Base-by-base conservation (phyloP, 2,329 filamentous ascomycete genomes). In the Davidsoniella australis region DNA sequence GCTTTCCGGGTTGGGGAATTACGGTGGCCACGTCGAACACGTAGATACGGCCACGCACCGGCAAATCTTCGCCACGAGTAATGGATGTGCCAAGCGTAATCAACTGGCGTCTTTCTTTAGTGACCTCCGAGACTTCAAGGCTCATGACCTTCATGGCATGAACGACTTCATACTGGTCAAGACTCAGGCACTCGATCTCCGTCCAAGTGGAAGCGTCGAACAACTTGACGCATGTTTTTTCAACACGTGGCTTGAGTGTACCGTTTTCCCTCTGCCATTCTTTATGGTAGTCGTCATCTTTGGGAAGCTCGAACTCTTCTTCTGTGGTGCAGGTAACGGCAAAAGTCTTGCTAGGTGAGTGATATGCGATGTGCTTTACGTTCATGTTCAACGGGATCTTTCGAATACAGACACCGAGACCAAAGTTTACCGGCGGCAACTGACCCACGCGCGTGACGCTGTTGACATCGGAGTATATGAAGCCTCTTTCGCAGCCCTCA, bases 11-110 rank as follows among this genome's bases (percentile, higher is more conserved):
- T 54, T 95, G 81, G 0, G 91, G 89, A 1, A 95, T 89, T 29
- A 98, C 91, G 33, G 81, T 76, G 51, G 94, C 87, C 26, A 98
- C 76, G 59, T 95, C 88, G 59, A 91, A 94, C 44, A 96, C 84
- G 58, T 91, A 87, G 38, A 98, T 76, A 39, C 82, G 76, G 2
- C 91, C 91, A 42, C 84, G 78, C 0, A 87, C 82, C 1, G 88
- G 81, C 50, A 94, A 75, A 59, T 96, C 91, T 64, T 98, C 91
- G 39, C 91, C 91, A 53, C 82, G 82, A n/a, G 80, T 75, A 23
- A 91, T 74, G 1, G 86, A 82, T 0, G 89, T 94, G 12, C 89
- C 91, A 1, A 95, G 80, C 0, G 81, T 78, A 46, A 98, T 73
- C 43, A 96, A 72, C 58, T 84, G 80, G 58, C 79, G 82, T 14